Conservation (phyloP, 2,329 filamentous ascomycete species). For the Pochonia chlamydosporia region DNA sequence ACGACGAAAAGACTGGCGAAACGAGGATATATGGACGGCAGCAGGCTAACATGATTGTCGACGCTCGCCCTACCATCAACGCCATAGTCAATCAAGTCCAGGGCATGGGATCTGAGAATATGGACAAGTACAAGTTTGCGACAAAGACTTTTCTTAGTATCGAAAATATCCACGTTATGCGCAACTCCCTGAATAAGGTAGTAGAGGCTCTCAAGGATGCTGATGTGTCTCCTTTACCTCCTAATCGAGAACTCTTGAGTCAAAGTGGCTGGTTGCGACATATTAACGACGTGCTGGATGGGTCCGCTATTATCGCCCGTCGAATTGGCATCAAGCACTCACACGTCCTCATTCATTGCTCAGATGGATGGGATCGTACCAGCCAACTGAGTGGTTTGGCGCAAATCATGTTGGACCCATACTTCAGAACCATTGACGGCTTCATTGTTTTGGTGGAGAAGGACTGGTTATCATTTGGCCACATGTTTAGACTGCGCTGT, state of each 20-base stretch:
- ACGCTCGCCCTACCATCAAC: slow-evolving; percentile 90
- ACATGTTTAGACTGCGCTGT: slow-evolving; percentile 93
- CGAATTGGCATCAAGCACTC: slow-evolving; percentile 90
- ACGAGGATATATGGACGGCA: slow-evolving; percentile 81
- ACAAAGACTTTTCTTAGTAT: slow-evolving; percentile 91
- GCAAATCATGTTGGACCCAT: slow-evolving; percentile 91
- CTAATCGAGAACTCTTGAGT: slow-evolving; percentile 71
- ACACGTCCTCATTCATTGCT: slow-evolving; percentile 94
- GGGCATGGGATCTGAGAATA: slow-evolving; percentile 92
- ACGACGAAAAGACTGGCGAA: slow-evolving; percentile 55
- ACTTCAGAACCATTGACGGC: slow-evolving; percentile 88
- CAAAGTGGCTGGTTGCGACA: slow-evolving; percentile 91
- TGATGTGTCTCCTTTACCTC: slow-evolving; percentile 76
- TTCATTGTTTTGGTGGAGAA: slow-evolving; percentile 95
- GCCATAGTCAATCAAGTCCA: slow-evolving; percentile 91
- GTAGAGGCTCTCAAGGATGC: slow-evolving; percentile 89
- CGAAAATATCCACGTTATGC: slow-evolving; percentile 98
- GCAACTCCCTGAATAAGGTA: slow-evolving; percentile 80
- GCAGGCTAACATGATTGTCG: slow-evolving; percentile 89
- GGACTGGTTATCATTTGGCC: slow-evolving; percentile 95
- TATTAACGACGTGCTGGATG: slow-evolving; percentile 77
- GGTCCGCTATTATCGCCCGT: slow-evolving; percentile 75
- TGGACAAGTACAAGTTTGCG: slow-evolving; percentile 92
- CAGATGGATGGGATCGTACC: slow-evolving; percentile 96
- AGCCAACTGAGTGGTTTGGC: slow-evolving; percentile 88